A percentile compares a stretch with the other conserved stretches of the same genome.
phyloP scores from a whole-genome alignment of 257 asterid species.

The Solanum paucissectum region DNA sequence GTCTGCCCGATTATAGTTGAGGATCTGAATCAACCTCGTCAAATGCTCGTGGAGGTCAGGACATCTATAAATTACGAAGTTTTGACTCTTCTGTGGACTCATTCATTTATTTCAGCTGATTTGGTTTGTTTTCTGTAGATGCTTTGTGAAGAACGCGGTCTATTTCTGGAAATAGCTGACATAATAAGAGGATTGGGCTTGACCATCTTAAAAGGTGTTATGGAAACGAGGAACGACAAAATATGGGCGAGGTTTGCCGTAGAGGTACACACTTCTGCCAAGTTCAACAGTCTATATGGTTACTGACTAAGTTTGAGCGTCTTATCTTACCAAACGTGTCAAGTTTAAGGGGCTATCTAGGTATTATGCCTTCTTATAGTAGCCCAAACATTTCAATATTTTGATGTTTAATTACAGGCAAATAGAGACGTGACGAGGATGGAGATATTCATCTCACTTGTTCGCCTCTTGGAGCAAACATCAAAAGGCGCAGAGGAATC shows the following conservation, averaged over 20 bases:
- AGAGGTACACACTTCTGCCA: conserved; percentile 38
- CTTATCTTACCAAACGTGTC: background rate
- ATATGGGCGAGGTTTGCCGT: conserved; percentile 85
- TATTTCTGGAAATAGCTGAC: conserved; percentile 86
- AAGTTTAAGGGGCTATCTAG: background rate
- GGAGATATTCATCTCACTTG: conserved; percentile 75
- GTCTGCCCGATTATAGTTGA: conserved; percentile 85
- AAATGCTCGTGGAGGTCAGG: conserved; percentile 80
- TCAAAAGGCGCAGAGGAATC: conserved; percentile 19
- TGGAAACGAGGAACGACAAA: conserved; percentile 76
- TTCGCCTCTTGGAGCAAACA: conserved; percentile 67
- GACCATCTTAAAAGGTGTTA: conserved; percentile 80
- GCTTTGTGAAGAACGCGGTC: conserved; percentile 78
- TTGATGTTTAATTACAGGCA: conserved; percentile 40
- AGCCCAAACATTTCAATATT: background rate
- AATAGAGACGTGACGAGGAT: conserved; percentile 79
- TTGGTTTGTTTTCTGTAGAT: conserved; percentile 30
- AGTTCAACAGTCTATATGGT: background rate
- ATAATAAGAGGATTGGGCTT: conserved; percentile 77
- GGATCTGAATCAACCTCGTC: conserved; percentile 84
- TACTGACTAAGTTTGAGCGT: background rate
- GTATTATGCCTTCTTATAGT: background rate
- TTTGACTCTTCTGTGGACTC: background rate
- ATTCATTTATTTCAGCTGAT: background rate
- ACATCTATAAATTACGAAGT: background rate